Conservation (phyloP, 495 filamentous ascomycete genomes). For the Hyaloscypha variabilis region DNA sequence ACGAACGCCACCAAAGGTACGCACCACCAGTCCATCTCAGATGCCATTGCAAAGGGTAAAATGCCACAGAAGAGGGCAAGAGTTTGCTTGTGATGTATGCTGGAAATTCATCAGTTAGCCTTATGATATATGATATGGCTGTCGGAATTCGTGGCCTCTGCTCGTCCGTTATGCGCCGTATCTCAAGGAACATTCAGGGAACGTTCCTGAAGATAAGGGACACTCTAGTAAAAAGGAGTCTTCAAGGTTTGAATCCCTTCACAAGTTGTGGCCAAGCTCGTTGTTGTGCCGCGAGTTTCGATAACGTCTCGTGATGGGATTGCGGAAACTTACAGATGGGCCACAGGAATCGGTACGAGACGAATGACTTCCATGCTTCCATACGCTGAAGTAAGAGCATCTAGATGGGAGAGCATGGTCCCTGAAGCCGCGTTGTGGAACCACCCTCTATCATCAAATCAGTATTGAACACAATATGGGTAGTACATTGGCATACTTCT, state of each 20-base stretch:
- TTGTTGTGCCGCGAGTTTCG: no score
- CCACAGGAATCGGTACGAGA: constrained; percentile 71
- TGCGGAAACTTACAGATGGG: constrained; percentile 59
- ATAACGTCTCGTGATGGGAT: no score
- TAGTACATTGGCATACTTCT: constrained; percentile 32
- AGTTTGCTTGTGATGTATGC: constrained; percentile 77
- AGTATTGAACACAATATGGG: not conserved
- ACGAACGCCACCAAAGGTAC: constrained; percentile 68
- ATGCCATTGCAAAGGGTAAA: constrained; percentile 75
- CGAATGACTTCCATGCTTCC: constrained; percentile 76
- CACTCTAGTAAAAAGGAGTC: no score
- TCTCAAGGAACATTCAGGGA: no score
- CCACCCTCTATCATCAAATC: constrained; percentile 40
- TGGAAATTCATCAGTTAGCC: constrained; percentile 21
- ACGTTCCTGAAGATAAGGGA: no score
- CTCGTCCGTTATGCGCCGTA: no score
- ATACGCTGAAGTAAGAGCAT: constrained; percentile 64
- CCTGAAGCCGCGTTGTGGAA: constrained; percentile 64
- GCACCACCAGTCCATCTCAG: constrained; percentile 72
- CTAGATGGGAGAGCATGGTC: constrained; percentile 65
- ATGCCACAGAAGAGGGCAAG: constrained; percentile 70
- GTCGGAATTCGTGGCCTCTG: no score
- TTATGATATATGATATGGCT: no score
- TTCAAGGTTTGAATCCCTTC: no score
- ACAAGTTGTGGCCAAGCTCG: no score